Base-by-base conservation (phyloP, 805 yeast genomes). In the Wickerhamiella bombiphila region DNA sequence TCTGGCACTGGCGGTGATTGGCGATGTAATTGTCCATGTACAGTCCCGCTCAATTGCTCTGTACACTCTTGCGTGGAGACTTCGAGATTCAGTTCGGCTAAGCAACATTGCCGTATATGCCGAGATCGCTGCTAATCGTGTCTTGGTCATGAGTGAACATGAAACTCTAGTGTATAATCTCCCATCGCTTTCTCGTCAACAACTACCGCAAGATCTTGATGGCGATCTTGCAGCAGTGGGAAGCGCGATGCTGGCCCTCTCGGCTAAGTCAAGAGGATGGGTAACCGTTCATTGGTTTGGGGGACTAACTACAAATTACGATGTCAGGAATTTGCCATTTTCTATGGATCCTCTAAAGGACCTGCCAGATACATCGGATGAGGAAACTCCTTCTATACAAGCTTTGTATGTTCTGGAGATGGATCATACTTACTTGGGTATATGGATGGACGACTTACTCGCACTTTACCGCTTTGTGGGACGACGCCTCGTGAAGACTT, bases 341-440 rank as follows among this genome's bases (percentile, higher is more conserved):
- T n/a, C 15, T 19, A 11, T 33, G 6, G 13, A 6, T 15, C 26
- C 29, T 6, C 6, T 18, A 5, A 18, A 13, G 13, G 18, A 34
- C 36, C 14, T 14, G 15, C 5, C 14, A 4, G 7, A 5, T 5
- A 26, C 11, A 3, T 28, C 36, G 7, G 28, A 17, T 18, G 7
- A 8, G 8, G 20, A 17, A 15, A 22, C 28, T 17, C 5, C 21
- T 28, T 25, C 29, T 19, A 31, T 40, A 7, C 35, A 22, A n/a
- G 42, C 42, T 5, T 17, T 47, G 26, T 20, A 25, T 4, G 38
- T 32, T 22, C 11, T 20, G 13, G 33, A 16, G n/a, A 65, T 83
- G 30, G 17, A 14, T n/a, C 7, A 6, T 3, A 35, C 32, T n/a
- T 44, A 37, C 34, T 21, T 46, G 2, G 49, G 49, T 18, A 14